These are phyloP conservation scores for Athelia psychrophila DNA, from an alignment of 1,284 basidiomycete species.

Conservation along the genomic window DNA sequence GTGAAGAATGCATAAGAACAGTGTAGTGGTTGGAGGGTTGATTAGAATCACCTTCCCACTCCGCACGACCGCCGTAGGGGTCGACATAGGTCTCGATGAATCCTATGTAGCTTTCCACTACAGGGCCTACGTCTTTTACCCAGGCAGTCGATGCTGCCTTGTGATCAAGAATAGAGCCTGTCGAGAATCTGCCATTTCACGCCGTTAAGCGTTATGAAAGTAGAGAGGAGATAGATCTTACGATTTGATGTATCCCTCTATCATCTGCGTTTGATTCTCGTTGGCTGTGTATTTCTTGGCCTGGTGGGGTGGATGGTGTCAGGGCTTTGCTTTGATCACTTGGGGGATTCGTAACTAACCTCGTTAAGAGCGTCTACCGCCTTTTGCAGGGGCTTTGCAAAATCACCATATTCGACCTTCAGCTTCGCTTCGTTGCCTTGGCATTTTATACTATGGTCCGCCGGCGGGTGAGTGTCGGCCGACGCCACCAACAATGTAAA, in stretches of 20 bases:
- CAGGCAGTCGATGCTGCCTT: slow-evolving; percentile 73
- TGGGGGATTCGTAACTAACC: slow-evolving; percentile 33
- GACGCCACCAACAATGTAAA: slow-evolving; percentile 78
- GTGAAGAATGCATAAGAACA: background rate
- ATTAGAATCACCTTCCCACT: slow-evolving; percentile 79
- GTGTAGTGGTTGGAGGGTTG: background rate
- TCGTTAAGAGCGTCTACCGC: slow-evolving; percentile 56
- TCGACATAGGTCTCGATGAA: slow-evolving; percentile 82
- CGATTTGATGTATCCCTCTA: slow-evolving; percentile 79
- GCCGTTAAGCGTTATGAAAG: slow-evolving; percentile 1
- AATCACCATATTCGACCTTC: slow-evolving; percentile 72
- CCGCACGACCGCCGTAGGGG: slow-evolving; percentile 79
- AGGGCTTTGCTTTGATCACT: no score
- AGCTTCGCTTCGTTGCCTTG: slow-evolving; percentile 44
- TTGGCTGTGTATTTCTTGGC: slow-evolving; percentile 74
- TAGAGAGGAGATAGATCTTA: slow-evolving; percentile 26
- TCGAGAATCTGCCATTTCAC: slow-evolving; percentile 52
- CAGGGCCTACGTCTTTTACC: slow-evolving; percentile 84
- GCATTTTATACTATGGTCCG: slow-evolving; percentile 46
- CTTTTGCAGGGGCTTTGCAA: slow-evolving; percentile 51
- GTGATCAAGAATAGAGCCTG: slow-evolving; percentile 77
- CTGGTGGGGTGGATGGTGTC: slow-evolving; percentile 26
- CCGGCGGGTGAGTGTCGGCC: slow-evolving; percentile 36
- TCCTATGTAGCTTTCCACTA: slow-evolving; percentile 86
- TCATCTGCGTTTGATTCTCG: slow-evolving; percentile 68